Base-by-base conservation (phyloP, 2,329 filamentous ascomycete species). In the Nemania sp. region DNA sequence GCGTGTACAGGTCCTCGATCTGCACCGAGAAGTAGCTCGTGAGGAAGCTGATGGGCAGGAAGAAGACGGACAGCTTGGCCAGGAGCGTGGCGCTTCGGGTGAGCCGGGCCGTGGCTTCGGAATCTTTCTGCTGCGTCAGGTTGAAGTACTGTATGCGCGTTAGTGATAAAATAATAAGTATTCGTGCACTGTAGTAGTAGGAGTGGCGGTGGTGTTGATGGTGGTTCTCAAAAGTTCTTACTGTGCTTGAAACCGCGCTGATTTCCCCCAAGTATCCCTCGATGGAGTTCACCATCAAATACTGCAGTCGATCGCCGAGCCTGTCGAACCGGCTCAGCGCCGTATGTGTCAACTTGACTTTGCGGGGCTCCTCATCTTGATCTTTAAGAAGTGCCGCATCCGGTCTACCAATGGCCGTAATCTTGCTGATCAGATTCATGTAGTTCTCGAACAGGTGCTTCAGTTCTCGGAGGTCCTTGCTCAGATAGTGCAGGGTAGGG, bases 111-210 rank as follows among this genome's bases (percentile, higher is more conserved):
- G 90, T 88, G 3, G 84, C 82, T 59, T 84, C 81, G 0, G 86
- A 89, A 68, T 91, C 86, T 66, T 88, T 90, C 64, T 90, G 83
- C 15, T 87, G 83, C 53, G 88, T 89, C 59, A 91, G 78, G 68
- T 88, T 90, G 77, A 91, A 91, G 68, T 90, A 90, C 85, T 89
- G 54, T 5, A 14, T 41, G 28, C 46, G 20, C 39, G 26, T 12
- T 28, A 28, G 28, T 31, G 28, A 9, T 31, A 28, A 6, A 6
- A 28, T 28, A 28, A 6, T 6, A 4, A 31, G n/a, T 9, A 4
- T 11, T 4, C 9, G n/a, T 4, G 11, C 28, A 31, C 28, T 4
- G 4, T 26, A 12, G 24, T 30, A 30, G 31, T 4, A 6, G 6
- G 6, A 31, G 9, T 23, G 8, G 8, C 28, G n/a, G 24, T 14